Evolutionary conservation across 805 yeast species (phyloP), one percentile per base, ranked within the genome.

Genomic region (Grigorovia humatica): DNA sequence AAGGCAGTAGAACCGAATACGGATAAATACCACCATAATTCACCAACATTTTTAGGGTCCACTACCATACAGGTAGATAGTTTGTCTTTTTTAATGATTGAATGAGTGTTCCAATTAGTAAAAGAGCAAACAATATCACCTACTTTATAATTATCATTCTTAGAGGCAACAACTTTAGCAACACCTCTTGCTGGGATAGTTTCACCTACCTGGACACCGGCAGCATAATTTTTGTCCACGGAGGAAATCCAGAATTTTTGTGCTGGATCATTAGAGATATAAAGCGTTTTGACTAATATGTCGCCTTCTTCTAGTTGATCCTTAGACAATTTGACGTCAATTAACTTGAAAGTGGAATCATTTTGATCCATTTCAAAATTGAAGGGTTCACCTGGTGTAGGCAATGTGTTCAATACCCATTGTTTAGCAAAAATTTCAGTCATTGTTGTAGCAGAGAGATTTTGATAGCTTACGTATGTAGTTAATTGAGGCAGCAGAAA

Each of bases 191-290:
- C 72, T 15, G 74, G 68, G 19, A 78, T 75, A 18, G 76, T 76
- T 47, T 70, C 68, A 29, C 67, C 62, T 11, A 74, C 63, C 30
- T 78, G 75, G 4, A 61, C 58, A 18, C 65, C 64, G 44, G 58
- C 58, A 6, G 64, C 58, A 54, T 66, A 66, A 47, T 69, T 64
- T 51, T 58, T 55, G 48, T 61, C 67, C 18, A 55, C 54, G 13
- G 67, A 57, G 1, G 70, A 56, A 54, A 79, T 79, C 81, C 83
- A 78, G 47, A 72, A 72, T 63, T 81, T 78, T 59, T 79, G 82
- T 17, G 83, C 78, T 13, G 85, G 85, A 60, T 81, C 85, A 57
- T 80, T 77, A 23, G 84, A 78, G 9, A 80, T 54, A 53, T 71
- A 74, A 44, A 74, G 55, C 2, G 70, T 60, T 60, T 79, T 74